These are phyloP conservation scores for Rhododendron vialii DNA, from an alignment of 148 eudicot genomes.

Conservation along the genomic window DNA sequence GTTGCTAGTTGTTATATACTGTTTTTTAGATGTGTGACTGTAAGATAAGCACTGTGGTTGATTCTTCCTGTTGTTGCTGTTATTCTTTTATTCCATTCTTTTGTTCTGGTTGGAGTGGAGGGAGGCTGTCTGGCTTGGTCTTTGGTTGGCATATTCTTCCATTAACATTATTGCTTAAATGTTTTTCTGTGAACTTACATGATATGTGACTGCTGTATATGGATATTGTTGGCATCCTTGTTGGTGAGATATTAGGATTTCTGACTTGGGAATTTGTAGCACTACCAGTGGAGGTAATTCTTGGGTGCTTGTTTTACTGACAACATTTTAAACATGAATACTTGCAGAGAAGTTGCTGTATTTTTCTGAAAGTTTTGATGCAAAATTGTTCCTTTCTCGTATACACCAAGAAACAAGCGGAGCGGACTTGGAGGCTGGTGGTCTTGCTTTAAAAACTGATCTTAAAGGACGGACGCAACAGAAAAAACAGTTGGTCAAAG, in stretches of 20 bases:
- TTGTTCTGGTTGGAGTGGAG: background rate
- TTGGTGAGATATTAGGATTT: background rate
- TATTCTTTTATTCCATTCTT: background rate
- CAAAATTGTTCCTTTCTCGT: slow-evolving; percentile 82
- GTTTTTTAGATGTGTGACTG: background rate
- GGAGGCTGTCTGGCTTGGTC: background rate
- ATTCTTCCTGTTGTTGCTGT: too few species aligned
- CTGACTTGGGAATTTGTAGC: background rate
- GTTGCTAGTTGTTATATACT: background rate
- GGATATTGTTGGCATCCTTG: background rate
- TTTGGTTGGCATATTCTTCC: background rate
- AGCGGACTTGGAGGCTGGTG: slow-evolving; percentile 92
- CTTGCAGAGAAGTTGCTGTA: slow-evolving; percentile 84
- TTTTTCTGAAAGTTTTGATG: slow-evolving; percentile 86
- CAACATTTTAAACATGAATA: background rate
- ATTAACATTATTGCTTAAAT: background rate
- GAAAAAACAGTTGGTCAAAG: slow-evolving; percentile 90
- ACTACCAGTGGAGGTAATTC: background rate
- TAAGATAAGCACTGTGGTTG: background rate
- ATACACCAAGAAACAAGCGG: slow-evolving; percentile 84
- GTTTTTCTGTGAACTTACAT: background rate
- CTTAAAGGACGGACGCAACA: slow-evolving; percentile 89
- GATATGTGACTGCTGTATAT: background rate
- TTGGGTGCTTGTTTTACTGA: slow-evolving; percentile 4
- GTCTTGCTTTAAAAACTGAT: slow-evolving; percentile 78